Evolutionary conservation across 2,329 filamentous ascomycete species (phyloP), one percentile per base, ranked within the genome.

Genomic region (Lachnellula subtilissima): DNA sequence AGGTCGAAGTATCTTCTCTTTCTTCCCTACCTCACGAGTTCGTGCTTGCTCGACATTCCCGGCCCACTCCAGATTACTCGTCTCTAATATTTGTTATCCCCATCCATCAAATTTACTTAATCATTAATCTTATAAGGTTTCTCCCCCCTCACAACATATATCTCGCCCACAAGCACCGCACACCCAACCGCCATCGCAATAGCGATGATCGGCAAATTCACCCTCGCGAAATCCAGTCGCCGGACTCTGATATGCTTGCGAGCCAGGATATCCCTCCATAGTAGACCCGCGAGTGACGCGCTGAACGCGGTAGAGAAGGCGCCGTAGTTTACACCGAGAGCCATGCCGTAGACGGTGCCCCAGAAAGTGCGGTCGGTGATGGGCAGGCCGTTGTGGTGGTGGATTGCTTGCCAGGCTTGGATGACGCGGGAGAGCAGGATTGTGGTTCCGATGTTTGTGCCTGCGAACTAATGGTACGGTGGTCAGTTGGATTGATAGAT

Each of bases 371-470:
- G 78, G 45, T 89, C 73, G 12, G 74, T 79, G 50, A 90, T 86
- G 0, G 76, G 69, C 1, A 68, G 71, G 0, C 71, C 70, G 40
- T 75, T 78, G 0, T 61, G 56, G 0, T 66, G 54, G 61, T 86
- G 83, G 42, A 90, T 87, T 1, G 73, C 64, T 59, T 81, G 74
- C 87, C 87, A 90, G 0, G 81, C 74, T 67, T 90, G 87, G 11
- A 90, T 81, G 6, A 89, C 79, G 3, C 87, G 83, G 8, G 81
- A 88, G 1, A 90, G 75, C 0, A 90, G 79, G 65, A 91, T 90
- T 0, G 87, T 86, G 0, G 87, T 88, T 36, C 87, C 87, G 52
- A 90, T 90, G 61, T 90, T 90, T 1, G 87, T 90, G 17, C 87
- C 87, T 0, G 87, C 85, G 62, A 89, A 90, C 85, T 89, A 58